Evolutionary conservation across 768 basidiomycete species (phyloP), one percentile per base, ranked within the genome.

Genomic region (Exidia glandulosa): DNA sequence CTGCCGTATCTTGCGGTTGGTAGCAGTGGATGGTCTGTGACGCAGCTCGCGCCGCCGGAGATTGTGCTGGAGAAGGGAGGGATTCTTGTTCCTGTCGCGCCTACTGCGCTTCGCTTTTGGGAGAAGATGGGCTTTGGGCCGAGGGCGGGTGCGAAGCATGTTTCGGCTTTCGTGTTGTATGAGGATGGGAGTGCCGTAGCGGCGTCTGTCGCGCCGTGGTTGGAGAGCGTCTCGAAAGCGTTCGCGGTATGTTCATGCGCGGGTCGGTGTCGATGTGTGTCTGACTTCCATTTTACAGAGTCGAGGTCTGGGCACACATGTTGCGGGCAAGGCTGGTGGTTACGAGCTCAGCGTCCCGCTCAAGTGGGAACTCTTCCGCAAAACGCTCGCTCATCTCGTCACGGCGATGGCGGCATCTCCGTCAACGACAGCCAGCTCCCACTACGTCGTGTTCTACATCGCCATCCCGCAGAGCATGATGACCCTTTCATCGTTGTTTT

Each of bases 61-160:
- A 68, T 93, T 12, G 75, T 84, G 0, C 76, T 88, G 31, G 84
- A 81, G 2, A 89, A 88, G 66, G 80, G 81, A 2, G 84, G 85
- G 36, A 77, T 81, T 3, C 70, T 90, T 30, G 75, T 93, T n/a
- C 83, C 90, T 45, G 70, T 89, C 19, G 70, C 82, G 14, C 85
- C 89, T 2, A 71, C 88, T 3, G 86, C 89, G 0, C 67, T 93
- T 27, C 78, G 85, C 2, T 93, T 92, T 69, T 93, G 91, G 90
- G 86, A 88, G 64, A 93, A 90, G 68, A 77, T 92, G 13, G 89
- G 88, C 0, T 68, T 94, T 48, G 76, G 77, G 16, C 91, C 91
- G 0, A 77, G 79, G 54, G 79, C 79, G 34, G 91, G 92, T 6
- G 75, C 73, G 60, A 92, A 93, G 71, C 77, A 92, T 64, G 76